phyloP scores from a whole-genome alignment of 257 asterid genomes.

The Lavandula angustifolia region DNA sequence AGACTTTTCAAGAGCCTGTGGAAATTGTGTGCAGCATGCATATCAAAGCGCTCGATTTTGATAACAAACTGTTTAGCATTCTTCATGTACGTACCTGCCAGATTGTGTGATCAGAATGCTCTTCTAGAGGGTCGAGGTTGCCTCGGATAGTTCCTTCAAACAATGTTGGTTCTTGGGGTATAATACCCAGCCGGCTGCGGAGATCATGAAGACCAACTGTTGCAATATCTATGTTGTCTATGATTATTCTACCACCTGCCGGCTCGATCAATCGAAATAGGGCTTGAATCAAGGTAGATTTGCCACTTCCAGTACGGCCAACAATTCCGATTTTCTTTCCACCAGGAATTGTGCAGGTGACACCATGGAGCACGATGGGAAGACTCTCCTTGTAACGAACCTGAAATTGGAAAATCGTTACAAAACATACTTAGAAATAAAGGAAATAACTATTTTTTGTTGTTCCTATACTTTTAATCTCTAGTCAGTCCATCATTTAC shows the following conservation, averaged over 20 bases:
- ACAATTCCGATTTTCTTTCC: slow-evolving; percentile 95
- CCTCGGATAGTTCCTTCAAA: slow-evolving; percentile 96
- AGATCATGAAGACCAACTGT: slow-evolving; percentile 94
- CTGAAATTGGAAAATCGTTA: slow-evolving; percentile 13
- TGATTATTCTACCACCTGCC: slow-evolving; percentile 77
- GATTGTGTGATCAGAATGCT: slow-evolving; percentile 79
- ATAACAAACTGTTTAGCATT: not conserved
- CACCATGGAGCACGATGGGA: slow-evolving; percentile 92
- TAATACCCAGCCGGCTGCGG: slow-evolving; percentile 84
- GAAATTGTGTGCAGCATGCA: slow-evolving; percentile 2
- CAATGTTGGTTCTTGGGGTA: slow-evolving; percentile 96
- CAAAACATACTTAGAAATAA: not conserved
- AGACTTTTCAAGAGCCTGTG: slow-evolving; percentile 89
- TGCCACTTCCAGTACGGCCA: slow-evolving; percentile 99
- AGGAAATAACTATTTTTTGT: not conserved
- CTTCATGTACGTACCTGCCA: slow-evolving; percentile 65
- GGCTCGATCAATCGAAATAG: slow-evolving; percentile 94
- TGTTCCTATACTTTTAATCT: not conserved
- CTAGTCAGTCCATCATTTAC: not conserved
- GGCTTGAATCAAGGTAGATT: slow-evolving; percentile 97
- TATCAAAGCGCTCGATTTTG: slow-evolving; percentile 8
- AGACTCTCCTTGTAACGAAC: slow-evolving; percentile 87
- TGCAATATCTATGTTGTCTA: slow-evolving; percentile 79
- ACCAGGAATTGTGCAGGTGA: slow-evolving; percentile 90
- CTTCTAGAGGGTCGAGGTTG: slow-evolving; percentile 90